phyloP scores from a whole-genome alignment of 805 yeast genomes.

The Soucietia sequanensis region DNA sequence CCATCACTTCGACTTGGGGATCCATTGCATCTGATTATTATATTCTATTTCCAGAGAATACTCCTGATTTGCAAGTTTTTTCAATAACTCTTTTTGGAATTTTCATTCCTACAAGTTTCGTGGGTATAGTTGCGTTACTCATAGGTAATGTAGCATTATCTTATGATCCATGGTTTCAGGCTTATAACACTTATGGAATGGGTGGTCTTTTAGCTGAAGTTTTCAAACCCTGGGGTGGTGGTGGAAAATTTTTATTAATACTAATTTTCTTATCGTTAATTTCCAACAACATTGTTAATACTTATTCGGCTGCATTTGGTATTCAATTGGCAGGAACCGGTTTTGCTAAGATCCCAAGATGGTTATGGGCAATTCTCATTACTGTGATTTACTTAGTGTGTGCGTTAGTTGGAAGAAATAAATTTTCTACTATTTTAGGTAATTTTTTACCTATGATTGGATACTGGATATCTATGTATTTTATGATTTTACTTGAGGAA shows the following conservation, averaged over 20 bases:
- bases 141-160: slow-evolving; percentile 64
- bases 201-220: slow-evolving; percentile 73
- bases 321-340: slow-evolving; percentile 58
- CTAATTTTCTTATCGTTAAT: slow-evolving; percentile 71
- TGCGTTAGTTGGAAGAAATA: slow-evolving; percentile 72
- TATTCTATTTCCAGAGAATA: slow-evolving; percentile 72
- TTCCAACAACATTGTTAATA: slow-evolving; percentile 78
- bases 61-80: slow-evolving; percentile 56
- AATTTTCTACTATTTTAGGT: slow-evolving; percentile 68
- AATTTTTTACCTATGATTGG: slow-evolving; percentile 91
- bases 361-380: slow-evolving; percentile 67
- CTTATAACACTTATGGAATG: slow-evolving; percentile 59
- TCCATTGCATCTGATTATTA: slow-evolving; percentile 84
- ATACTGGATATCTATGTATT: slow-evolving; percentile 84
- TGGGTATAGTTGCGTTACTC: slow-evolving; percentile 71
- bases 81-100: slow-evolving; percentile 64
- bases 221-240: slow-evolving; percentile 70
- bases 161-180: slow-evolving; percentile 54
- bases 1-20: slow-evolving; percentile 88
- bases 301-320: slow-evolving; percentile 80
- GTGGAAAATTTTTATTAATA: slow-evolving; percentile 73
- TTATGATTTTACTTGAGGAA: slow-evolving; percentile 69
- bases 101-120: slow-evolving; percentile 69
- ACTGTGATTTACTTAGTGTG: slow-evolving; percentile 65
- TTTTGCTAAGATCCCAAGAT: slow-evolving; percentile 68